Evolutionary conservation across 345 rosid species (phyloP), one percentile per base, ranked within the genome.

Genomic region (Eucalyptus pumila): DNA sequence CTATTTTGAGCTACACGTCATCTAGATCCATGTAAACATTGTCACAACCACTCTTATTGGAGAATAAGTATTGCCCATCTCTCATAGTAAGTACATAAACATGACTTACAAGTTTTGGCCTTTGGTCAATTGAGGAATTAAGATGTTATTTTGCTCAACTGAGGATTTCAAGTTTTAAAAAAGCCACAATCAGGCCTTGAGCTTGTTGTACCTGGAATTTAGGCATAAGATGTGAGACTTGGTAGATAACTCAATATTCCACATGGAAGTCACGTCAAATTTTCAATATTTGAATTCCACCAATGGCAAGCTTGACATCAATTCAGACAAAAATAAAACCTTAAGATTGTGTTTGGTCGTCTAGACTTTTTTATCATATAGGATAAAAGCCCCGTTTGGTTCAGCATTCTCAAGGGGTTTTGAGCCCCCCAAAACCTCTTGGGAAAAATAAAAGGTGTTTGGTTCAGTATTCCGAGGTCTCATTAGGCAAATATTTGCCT

Each of bases 401-500:
- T 17, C 4, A 51, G 4, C 4, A 51, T 51, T 51, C 54, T 1
- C 54, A 51, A 51, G 4, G 23, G 54, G 4, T 0, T 16, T 51
- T 51, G 23, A 51, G 54, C 23, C 4, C 12, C 1, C 23, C 23
- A 51, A 51, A 51, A 4, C 1, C 1, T 0, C 3, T 51, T 16
- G 9, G 4, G 54, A 51, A 51, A 51, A 51, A 51, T 51, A 51
- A 51, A 16, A 51, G 23, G 4, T 51, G 8, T 51, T 51, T 51
- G 4, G 54, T 51, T 52, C 0, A 52, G 56, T 5, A 52, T 52
- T 52, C 5, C 3, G 5, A 52, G 10, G 56, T 19, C 24, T 52
- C 56, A 52, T 52, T 52, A 2, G 24, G 5, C 10, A 52, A 52
- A 52, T 8, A 1, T 4, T 52, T 52, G 24, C 2, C 0, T 52